These are phyloP conservation scores for Fusarium haematococcum DNA, from an alignment of 2,329 filamentous ascomycete genomes.

Conservation along the genomic window DNA sequence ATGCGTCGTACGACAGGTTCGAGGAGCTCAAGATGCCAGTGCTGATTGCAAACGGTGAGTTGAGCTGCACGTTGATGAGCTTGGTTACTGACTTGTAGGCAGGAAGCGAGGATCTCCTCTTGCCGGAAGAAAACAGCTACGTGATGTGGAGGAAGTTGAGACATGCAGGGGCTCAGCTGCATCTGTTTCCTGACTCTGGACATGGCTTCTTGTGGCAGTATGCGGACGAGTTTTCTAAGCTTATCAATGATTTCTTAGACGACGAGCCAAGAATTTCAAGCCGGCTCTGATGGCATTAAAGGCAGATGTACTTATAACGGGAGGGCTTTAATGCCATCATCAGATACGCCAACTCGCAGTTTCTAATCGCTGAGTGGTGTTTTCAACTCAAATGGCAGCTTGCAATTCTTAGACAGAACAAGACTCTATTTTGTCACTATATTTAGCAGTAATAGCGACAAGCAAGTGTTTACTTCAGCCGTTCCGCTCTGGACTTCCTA, in stretches of 20 bases:
- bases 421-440: background rate
- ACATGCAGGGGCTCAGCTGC: constrained; percentile 46
- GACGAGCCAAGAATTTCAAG: constrained; percentile 22
- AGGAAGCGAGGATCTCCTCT: constrained; percentile 51
- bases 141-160: constrained; percentile 52
- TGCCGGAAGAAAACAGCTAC: constrained; percentile 53
- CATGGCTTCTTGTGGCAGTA: constrained; percentile 53
- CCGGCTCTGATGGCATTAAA: constrained; percentile 14
- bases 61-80: background rate
- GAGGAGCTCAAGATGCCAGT: constrained; percentile 51
- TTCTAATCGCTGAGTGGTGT: background rate
- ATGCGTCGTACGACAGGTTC: constrained; percentile 51
- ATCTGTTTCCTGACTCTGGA: constrained; percentile 51
- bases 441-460: background rate
- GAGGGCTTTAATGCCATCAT: background rate
- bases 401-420: background rate
- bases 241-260: constrained; percentile 50
- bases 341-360: background rate
- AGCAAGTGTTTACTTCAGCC: background rate
- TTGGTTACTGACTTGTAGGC: background rate
- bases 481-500: background rate
- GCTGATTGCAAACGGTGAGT: constrained; percentile 54
- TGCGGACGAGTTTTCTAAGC: constrained; percentile 46
- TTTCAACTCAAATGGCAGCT: background rate
- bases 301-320: background rate